A percentile compares a stretch with the other conserved stretches of the same genome.
Evolutionary conservation across 192 early-diverging fungal species (phyloP).

Genomic region (Obelidium mucronatum): DNA sequence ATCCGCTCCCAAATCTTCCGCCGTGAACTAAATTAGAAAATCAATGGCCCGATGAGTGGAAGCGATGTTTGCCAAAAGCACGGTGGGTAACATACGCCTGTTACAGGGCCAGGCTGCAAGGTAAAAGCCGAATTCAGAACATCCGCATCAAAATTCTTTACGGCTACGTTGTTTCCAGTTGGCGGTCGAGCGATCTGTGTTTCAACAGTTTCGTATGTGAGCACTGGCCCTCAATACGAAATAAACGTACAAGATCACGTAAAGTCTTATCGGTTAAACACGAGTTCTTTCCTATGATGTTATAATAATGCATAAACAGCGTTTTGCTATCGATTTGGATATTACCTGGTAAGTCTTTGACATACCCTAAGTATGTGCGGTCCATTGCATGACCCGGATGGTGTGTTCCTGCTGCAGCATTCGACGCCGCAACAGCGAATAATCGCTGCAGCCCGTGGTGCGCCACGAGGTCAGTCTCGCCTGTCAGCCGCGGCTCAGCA

Average conservation of each 20-base stretch:
- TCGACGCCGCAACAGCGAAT: not conserved
- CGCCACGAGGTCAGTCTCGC: slow-evolving; percentile 15
- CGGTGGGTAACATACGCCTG: not conserved
- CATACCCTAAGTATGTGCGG: slow-evolving; percentile 12
- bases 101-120: slow-evolving; percentile 12
- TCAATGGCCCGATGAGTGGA: not conserved
- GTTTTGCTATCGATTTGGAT: too few relatives aligned
- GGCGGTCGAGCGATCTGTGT: slow-evolving; percentile 2
- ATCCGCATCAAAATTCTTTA: slow-evolving; percentile 4
- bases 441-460: slow-evolving; percentile 12
- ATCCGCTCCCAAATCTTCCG: slow-evolving; percentile 20
- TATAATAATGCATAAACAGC: too few relatives aligned
- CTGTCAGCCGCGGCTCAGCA: too few relatives aligned
- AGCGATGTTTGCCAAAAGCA: not conserved
- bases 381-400: not conserved
- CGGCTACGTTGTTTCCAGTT: slow-evolving; percentile 6
- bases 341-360: slow-evolving; percentile 7
- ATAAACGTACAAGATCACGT: not conserved
- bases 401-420: not conserved
- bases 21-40: slow-evolving; percentile 3
- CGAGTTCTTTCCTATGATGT: slow-evolving; percentile 6
- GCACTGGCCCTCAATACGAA: too few relatives aligned
- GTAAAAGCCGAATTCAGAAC: not conserved
- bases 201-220: too few relatives aligned
- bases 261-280: not conserved